Evolutionary conservation across 352 stramenopile species (phyloP), one percentile per base, ranked within the genome.

Genomic region (Phytophthora cajani): DNA sequence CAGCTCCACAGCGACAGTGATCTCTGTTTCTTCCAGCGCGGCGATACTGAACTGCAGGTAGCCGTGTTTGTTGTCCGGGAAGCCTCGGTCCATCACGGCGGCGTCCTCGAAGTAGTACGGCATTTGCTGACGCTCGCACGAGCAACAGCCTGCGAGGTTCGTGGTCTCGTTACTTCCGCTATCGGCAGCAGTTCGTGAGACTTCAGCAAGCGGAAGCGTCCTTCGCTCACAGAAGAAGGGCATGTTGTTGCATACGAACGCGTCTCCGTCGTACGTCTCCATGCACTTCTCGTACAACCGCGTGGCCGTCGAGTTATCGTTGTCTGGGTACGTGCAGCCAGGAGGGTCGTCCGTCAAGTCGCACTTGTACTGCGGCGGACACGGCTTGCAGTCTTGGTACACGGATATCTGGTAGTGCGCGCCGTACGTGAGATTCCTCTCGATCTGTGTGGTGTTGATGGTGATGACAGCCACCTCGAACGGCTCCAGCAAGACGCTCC

Each of bases 371-470:
- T 87, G 85, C 2, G 95, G 82, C 0, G 96, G 96, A 72, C 97
- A 99, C 23, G 97, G 97, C 62, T 97, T 98, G 75, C 97, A 99
- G 76, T 97, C 86, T 44, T 93, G 79, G 74, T 99, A 99, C 1
- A 98, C 85, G 0, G 88, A 93, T 40, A 99, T 85, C 75, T 95
- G 81, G 77, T 99, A 99, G 79, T 99, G 94, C 11, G 97, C 91
- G 30, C 91, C 91, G 81, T 99, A 99, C 3, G 97, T 99, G 59
- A 99, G 82, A 70, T 99, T 99, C 16, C 80, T 85, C 14, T 82
- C 77, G 11, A 99, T 66, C 6, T 78, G 70, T 5, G 86, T 97
- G 38, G 97, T 89, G 80, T 99, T 97, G 33, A 99, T 86, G 6
- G 96, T 99, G 9, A 99, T 67, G 6, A 94, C 84, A 0, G 89